Percentiles rank a stretch among this genome's conserved stretches.
phyloP scores from a whole-genome alignment of 768 basidiomycete genomes.

The Dioszegia hungarica region DNA sequence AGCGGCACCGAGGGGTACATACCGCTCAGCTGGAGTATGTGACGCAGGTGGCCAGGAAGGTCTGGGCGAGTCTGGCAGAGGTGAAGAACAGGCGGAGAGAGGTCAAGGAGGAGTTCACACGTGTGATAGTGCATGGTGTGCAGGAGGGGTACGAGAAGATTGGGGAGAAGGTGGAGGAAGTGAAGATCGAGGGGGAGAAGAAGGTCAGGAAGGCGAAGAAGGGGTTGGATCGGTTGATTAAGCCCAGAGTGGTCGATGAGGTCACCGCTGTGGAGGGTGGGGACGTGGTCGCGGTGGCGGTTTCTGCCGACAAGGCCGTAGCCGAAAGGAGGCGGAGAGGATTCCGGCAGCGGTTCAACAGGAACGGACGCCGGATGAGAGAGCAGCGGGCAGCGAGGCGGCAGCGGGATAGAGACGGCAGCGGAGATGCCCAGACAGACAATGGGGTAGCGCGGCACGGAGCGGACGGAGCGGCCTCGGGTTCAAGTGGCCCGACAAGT shows the following conservation, averaged over 20 bases:
- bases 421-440: not conserved
- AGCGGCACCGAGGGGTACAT: not conserved
- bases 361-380: not conserved
- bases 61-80: not conserved
- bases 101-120: not conserved
- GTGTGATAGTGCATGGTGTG: not conserved
- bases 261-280: too few species aligned
- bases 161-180: not conserved
- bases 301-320: too few species aligned
- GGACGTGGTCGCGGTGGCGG: too few species aligned
- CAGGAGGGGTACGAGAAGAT: not conserved
- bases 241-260: not conserved
- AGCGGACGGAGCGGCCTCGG: not conserved
- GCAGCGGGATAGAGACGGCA: not conserved
- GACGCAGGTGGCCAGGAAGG: not conserved
- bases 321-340: not conserved
- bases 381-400: not conserved
- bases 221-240: not conserved
- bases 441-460: not conserved
- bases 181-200: not conserved
- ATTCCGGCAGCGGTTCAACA: not conserved
- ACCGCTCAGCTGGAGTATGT: not conserved
- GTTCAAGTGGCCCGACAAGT: not conserved
- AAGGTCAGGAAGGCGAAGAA: not conserved
- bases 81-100: not conserved